Evolutionary conservation across 116 monocot species (phyloP).

Genomic region (Zostera marina): DNA sequence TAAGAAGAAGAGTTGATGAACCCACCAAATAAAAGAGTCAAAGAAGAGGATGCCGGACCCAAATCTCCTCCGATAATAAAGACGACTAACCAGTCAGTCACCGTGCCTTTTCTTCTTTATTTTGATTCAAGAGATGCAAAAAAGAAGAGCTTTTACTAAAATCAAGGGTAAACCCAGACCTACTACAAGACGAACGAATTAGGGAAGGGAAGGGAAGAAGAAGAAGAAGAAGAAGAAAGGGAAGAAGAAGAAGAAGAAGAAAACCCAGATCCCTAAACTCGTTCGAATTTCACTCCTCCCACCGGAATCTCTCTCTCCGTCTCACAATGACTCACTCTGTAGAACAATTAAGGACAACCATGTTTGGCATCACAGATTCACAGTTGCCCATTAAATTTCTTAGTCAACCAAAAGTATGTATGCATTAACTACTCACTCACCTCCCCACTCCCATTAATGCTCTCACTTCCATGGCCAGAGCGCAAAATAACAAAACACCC

Average conservation of each 20-base stretch:
- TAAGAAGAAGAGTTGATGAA: too few relatives aligned
- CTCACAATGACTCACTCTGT: background rate
- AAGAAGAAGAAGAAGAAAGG: background rate
- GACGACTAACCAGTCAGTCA: too few relatives aligned
- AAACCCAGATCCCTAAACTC: conserved; percentile 2
- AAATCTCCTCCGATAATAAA: background rate
- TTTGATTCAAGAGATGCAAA: background rate
- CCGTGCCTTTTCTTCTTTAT: too few relatives aligned
- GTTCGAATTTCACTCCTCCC: background rate
- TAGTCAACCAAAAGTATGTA: background rate
- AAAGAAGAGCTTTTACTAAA: background rate
- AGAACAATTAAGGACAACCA: background rate
- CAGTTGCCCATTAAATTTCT: background rate
- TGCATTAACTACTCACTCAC: too few relatives aligned
- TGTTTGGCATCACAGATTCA: background rate
- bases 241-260: background rate
- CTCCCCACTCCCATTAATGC: background rate
- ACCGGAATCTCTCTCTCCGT: background rate
- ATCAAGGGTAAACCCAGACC: background rate
- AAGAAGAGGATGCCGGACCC: background rate
- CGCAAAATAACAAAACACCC: background rate
- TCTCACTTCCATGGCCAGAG: background rate
- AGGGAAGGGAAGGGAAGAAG: background rate
- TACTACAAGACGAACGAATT: background rate
- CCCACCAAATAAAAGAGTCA: too few relatives aligned